Percentiles rank a stretch among this genome's conserved stretches.
These are phyloP conservation scores for Fraxinus angustifolia DNA, from an alignment of 305 asterid genomes.

Conservation along the genomic window DNA sequence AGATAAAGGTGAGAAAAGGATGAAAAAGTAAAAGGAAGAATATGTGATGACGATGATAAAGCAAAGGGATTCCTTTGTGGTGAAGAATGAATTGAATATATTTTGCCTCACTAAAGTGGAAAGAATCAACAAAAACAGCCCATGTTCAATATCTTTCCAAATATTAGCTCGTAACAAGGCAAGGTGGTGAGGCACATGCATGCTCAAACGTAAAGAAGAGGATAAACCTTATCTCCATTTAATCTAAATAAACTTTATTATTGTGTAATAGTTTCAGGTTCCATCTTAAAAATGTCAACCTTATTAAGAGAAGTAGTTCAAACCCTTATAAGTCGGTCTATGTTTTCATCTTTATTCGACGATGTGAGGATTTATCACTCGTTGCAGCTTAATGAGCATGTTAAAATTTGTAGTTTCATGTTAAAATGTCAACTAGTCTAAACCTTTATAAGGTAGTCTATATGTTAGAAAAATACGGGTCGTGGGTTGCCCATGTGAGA, in stretches of 20 bases:
- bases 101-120: conserved; percentile 34
- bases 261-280: background rate
- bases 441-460: too few species aligned
- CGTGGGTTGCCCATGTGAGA: too few species aligned
- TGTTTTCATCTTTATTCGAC: too few species aligned
- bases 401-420: too few species aligned
- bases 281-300: too few species aligned
- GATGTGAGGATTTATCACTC: too few species aligned
- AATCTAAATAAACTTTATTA: background rate
- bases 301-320: too few species aligned
- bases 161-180: background rate
- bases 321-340: too few species aligned
- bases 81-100: conserved; percentile 44
- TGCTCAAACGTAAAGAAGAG: background rate
- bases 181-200: conserved; percentile 1
- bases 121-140: conserved; percentile 14
- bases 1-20: conserved; percentile 12
- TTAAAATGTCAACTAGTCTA: too few species aligned
- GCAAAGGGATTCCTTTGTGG: conserved; percentile 53
- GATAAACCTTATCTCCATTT: background rate
- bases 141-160: background rate
- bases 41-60: conserved; percentile 23
- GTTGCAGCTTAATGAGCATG: too few species aligned
- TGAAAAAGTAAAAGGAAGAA: conserved; percentile 28
- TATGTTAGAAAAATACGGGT: too few species aligned